Evolutionary conservation across 108 stramenopile genomes (phyloP), one percentile per base, ranked within the genome.

Genomic region (Ochromonas danica): DNA sequence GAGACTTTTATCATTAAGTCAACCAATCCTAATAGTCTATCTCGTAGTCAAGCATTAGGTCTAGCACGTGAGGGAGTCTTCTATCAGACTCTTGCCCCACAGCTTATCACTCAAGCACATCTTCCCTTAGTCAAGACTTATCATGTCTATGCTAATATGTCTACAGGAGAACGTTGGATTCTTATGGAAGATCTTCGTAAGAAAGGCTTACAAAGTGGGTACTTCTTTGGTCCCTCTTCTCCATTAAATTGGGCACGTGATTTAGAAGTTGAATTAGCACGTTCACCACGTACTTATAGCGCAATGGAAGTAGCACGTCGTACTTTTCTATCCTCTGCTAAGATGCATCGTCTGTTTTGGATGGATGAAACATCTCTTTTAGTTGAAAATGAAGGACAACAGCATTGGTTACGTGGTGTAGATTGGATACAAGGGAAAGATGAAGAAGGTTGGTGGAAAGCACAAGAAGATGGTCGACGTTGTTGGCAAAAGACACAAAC

Each of bases 211-310:
- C 72, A 75, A 75, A 33, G 40, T 33, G 72, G 72, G 6, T 75
- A 75, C 31, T 75, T 57, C 72, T 75, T 75, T 75, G 72, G 72
- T 60, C 40, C 40, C 6, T 3, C 14, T 27, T 75, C 72, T 75
- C 72, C 72, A 27, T 33, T 75, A 33, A 75, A 75, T 60, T 75
- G 72, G 72, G 72, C 14, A 17, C 6, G 38, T 6, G 72, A 75
- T 33, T 75, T 75, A 60, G 22, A 6, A 51, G 6, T 22, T 22
- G 14, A 14, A 6, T 14, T 51, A 51, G 6, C 45, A 51, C 45
- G 45, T 51, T 14, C 45, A 14, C 45, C 45, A 51, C n/a, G n/a
- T n/a, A n/a, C n/a, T n/a, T n/a, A n/a, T n/a, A 70, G 14, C 14
- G 67, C 67, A 31, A 38, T 27, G 3, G 72, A 75, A 42, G 31